Base-by-base conservation (phyloP, 495 filamentous ascomycete genomes). In the Parathielavia hyrcaniae region DNA sequence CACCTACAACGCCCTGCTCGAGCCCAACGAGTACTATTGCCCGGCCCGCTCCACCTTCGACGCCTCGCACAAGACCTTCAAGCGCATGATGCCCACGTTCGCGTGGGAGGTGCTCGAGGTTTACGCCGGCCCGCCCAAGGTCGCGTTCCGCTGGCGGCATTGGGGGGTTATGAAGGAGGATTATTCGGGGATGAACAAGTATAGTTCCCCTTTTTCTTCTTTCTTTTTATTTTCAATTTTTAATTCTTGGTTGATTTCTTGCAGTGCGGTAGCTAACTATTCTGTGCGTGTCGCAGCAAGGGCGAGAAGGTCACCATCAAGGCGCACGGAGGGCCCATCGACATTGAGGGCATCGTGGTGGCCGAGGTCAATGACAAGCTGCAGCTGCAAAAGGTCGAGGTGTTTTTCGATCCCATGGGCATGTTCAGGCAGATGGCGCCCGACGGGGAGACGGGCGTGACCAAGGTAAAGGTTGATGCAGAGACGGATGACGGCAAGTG, bases 61-160 rank as follows among this genome's bases (percentile, higher is more conserved):
- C 13, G 72, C 69, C 6, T 81, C 77, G 63, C 83, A 86, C 70
- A 84, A 86, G 73, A 78, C 81, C 1, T 86, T 87, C 62, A 86
- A 86, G 72, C 70, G 79, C 26, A 84, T 84, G 80, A 86, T 86
- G 83, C 83, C 82, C 14, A 81, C 79, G 0, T 86, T 87, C 71
- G 82, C 82, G 0, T 87, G 83, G 82, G 84, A 86, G 72, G 83
- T 86, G 20, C 67, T 81, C 14, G 84, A 86, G 70, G 82, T 87
- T 3, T 85, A 82, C 62, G 77, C 75, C 43, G 82, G 80, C 0
- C 83, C 81, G 41, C 83, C 84, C 20, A 67, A 68, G 52, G 84
- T 87, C 5, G 69, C 76, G 1, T 83, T 85, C 63, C 75, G 75
- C 53, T 86, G 83, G 83, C 66, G 83, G 32, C 84, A 87, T 61